Conservation (phyloP, 768 basidiomycete species). For the Tylopilus sp. region DNA sequence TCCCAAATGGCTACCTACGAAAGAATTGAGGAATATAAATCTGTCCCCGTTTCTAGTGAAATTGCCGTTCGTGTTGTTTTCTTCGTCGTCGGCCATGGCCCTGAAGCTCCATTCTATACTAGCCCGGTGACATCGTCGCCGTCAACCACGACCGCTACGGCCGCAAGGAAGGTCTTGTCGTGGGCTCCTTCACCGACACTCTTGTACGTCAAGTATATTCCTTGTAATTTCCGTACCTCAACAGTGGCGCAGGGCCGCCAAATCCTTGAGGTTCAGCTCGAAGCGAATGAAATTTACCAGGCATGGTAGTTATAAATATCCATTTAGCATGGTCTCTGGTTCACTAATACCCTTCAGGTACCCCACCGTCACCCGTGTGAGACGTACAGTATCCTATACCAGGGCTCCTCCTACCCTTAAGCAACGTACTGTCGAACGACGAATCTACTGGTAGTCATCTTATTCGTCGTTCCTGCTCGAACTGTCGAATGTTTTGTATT, state of each 20-base stretch:
- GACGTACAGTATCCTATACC: conserved; percentile 64
- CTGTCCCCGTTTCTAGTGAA: conserved; percentile 30
- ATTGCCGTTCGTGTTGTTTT: conserved; percentile 30
- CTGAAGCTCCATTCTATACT: conserved; percentile 3
- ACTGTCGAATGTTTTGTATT: conserved; percentile 33
- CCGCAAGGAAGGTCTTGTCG: conserved; percentile 74
- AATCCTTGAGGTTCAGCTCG: conserved; percentile 79
- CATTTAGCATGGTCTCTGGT: not conserved
- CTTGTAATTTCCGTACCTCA: not conserved
- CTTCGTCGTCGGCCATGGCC: not conserved
- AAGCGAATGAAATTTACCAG: conserved; percentile 62
- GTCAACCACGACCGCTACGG: conserved; percentile 63
- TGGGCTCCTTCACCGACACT: conserved; percentile 71
- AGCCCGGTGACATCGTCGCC: conserved; percentile 82
- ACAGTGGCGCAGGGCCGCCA: conserved; percentile 61
- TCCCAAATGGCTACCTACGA: conserved; percentile 39
- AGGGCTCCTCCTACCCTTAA: conserved; percentile 42
- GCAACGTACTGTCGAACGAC: conserved; percentile 66
- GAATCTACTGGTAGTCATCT: conserved; percentile 63
- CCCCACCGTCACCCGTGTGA: conserved; percentile 76
- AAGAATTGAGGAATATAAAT: conserved; percentile 29
- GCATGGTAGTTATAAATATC: conserved; percentile 47
- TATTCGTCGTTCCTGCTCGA: conserved; percentile 3
- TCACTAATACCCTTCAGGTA: conserved; percentile 44
- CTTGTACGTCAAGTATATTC: conserved; percentile 43